Conservation (phyloP, 306 rosid genomes). For the Pyrus bretschneideri region DNA sequence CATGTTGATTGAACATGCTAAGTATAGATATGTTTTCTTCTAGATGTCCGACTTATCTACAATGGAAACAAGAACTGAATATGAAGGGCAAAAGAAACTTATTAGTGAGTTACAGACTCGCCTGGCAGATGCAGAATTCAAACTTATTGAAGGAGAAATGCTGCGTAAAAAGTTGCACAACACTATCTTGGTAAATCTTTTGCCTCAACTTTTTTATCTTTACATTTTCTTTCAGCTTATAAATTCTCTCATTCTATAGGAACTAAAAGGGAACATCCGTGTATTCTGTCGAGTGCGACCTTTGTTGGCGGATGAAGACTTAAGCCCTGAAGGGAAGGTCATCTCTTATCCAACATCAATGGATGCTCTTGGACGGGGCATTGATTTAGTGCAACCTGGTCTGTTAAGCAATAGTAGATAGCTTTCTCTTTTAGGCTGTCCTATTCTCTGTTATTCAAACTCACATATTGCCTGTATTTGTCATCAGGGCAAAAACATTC, state of each 20-base stretch:
- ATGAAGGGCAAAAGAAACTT: conserved; percentile 63
- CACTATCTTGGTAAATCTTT: conserved; percentile 69
- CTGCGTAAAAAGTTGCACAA: conserved; percentile 84
- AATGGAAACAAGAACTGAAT: conserved; percentile 66
- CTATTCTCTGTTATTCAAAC: conserved; percentile 13
- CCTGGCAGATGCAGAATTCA: conserved; percentile 68
- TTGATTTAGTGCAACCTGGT: conserved; percentile 75
- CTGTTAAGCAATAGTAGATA: conserved; percentile 2
- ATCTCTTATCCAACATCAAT: conserved; percentile 78
- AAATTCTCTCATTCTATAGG: conserved; percentile 42
- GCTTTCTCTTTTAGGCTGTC: neutral
- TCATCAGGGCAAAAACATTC: conserved; percentile 80
- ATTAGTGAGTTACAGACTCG: conserved; percentile 61
- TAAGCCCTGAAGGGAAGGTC: conserved; percentile 48
- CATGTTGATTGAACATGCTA: neutral
- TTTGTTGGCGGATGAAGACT: conserved; percentile 68
- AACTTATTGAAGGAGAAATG: conserved; percentile 79
- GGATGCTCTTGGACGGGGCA: conserved; percentile 81
- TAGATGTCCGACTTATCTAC: conserved; percentile 75
- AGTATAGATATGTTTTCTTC: conserved; percentile 17
- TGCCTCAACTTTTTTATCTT: conserved; percentile 9
- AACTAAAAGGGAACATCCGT: conserved; percentile 91
- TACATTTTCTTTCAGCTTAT: neutral
- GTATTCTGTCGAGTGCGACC: conserved; percentile 98
- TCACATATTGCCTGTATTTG: conserved; percentile 12